A percentile compares a stretch with the other conserved stretches of the same genome.
These are phyloP conservation scores for Trichoderma sp. DNA, from an alignment of 2,329 filamentous ascomycete species.

Conservation along the genomic window DNA sequence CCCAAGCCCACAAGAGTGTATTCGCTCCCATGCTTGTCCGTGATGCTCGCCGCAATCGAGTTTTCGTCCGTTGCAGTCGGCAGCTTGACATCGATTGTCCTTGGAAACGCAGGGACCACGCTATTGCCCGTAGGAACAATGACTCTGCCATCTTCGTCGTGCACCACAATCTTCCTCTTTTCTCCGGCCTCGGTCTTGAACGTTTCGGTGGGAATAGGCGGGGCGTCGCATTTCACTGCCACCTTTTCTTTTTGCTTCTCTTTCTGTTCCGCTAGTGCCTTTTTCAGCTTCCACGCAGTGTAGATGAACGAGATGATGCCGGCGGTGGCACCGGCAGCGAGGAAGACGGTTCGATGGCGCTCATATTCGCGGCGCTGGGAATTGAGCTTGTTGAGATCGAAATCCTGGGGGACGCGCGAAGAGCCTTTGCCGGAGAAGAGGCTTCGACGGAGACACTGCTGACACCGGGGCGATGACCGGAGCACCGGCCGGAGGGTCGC, in stretches of 20 bases:
- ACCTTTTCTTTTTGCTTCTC: conserved; percentile 33
- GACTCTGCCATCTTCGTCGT: conserved; percentile 67
- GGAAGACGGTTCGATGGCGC: conserved; percentile 48
- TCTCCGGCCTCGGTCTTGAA: conserved; percentile 49
- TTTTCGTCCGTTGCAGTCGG: conserved; percentile 25
- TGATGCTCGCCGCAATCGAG: conserved; percentile 38
- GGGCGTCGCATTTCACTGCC: conserved; percentile 42
- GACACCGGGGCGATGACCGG: conserved; percentile 22
- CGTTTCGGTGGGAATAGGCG: conserved; percentile 40
- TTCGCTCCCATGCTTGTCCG: conserved; percentile 52
- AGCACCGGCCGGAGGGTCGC: conserved; percentile 25
- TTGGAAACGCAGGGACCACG: conserved; percentile 76
- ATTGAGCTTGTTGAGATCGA: conserved; percentile 50
- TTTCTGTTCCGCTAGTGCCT: conserved; percentile 34
- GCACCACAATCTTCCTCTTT: conserved; percentile 57
- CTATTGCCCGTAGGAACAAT: conserved; percentile 78
- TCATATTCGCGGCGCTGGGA: conserved; percentile 48
- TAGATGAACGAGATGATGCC: conserved; percentile 50
- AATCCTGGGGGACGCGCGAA: conserved; percentile 43
- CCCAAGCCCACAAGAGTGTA: conserved; percentile 89
- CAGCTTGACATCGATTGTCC: conserved; percentile 61
- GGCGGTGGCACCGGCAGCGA: conserved; percentile 48
- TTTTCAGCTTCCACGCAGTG: conserved; percentile 51
- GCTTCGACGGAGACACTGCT: conserved; percentile 25
- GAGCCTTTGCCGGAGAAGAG: conserved; percentile 30